Evolutionary conservation across 768 basidiomycete genomes (phyloP).

Genomic region (Pleurotus citrinopileatus): DNA sequence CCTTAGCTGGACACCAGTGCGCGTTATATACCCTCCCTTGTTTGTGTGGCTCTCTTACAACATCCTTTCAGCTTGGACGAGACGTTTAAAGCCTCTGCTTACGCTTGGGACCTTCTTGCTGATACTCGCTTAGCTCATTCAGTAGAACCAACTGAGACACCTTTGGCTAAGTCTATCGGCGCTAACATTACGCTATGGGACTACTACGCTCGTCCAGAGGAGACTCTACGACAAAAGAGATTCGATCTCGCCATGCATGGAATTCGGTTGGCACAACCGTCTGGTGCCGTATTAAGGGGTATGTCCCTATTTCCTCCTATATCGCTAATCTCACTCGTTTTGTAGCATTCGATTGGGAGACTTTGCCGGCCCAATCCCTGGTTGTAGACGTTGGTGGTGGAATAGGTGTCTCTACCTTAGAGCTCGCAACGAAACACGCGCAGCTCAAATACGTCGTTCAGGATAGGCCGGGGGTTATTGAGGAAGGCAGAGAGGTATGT

Average conservation of each 20-base stretch:
- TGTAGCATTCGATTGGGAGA: slow-evolving; percentile 22
- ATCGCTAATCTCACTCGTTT: not conserved
- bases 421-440: slow-evolving; percentile 16
- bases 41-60: not conserved
- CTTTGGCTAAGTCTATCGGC: slow-evolving; percentile 11
- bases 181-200: slow-evolving; percentile 6
- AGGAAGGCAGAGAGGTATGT: slow-evolving; percentile 13
- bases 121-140: slow-evolving; percentile 10
- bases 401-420: slow-evolving; percentile 19
- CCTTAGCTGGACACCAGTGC: slow-evolving; percentile 18
- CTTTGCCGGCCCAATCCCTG: slow-evolving; percentile 16
- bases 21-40: not conserved
- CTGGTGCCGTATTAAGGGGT: not conserved
- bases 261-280: not conserved
- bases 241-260: slow-evolving; percentile 13
- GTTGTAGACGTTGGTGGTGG: slow-evolving; percentile 31
- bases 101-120: slow-evolving; percentile 16
- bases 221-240: not conserved
- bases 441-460: slow-evolving; percentile 24
- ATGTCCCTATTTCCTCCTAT: not conserved
- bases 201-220: slow-evolving; percentile 11
- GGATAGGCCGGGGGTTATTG: slow-evolving; percentile 17
- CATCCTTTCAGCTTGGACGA: slow-evolving; percentile 17
- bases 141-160: slow-evolving; percentile 10
- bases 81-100: slow-evolving; percentile 17